Conservation (phyloP, 2,329 filamentous ascomycete species). For the Colletotrichum chlorophyti region DNA sequence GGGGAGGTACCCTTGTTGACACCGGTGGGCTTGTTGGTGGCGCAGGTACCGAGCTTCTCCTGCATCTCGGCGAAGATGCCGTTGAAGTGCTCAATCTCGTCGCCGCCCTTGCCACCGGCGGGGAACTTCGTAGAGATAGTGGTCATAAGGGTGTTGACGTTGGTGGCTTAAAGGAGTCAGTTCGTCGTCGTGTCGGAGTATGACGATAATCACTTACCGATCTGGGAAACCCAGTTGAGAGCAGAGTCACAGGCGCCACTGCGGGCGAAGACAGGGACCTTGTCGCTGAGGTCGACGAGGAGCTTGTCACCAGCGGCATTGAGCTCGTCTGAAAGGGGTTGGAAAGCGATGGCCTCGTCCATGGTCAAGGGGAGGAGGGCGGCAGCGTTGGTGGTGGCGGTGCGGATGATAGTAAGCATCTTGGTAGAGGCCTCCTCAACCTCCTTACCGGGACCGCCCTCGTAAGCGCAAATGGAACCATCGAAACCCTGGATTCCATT, state of each 20-base stretch:
- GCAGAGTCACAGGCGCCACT: constrained; percentile 12
- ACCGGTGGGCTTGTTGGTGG: not conserved
- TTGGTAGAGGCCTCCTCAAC: constrained; percentile 1
- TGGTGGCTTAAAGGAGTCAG: not conserved
- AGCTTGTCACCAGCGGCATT: constrained; percentile 27
- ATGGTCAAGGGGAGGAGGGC: constrained; percentile 16
- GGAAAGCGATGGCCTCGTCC: constrained; percentile 28
- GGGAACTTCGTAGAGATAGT: constrained; percentile 28
- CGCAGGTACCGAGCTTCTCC: constrained; percentile 7
- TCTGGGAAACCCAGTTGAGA: constrained; percentile 21
- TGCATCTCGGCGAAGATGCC: constrained; percentile 21
- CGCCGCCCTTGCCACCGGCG: constrained; percentile 26
- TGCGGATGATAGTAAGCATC: constrained; percentile 24
- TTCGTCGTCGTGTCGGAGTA: rapidly evolving
- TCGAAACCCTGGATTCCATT: constrained; percentile 18
- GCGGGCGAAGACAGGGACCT: constrained; percentile 4
- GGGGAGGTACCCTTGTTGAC: constrained; percentile 6
- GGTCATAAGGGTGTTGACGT: constrained; percentile 27
- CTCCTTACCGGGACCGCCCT: constrained; percentile 15
- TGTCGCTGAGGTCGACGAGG: constrained; percentile 16
- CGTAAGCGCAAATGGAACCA: constrained; percentile 8
- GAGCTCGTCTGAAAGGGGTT: constrained; percentile 24
- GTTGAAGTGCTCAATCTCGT: constrained; percentile 24
- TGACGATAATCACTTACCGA: not conserved
- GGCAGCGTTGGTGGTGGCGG: constrained; percentile 23